These are phyloP conservation scores for Annulohypoxylon bovei DNA, from an alignment of 495 filamentous ascomycete genomes.

Conservation along the genomic window DNA sequence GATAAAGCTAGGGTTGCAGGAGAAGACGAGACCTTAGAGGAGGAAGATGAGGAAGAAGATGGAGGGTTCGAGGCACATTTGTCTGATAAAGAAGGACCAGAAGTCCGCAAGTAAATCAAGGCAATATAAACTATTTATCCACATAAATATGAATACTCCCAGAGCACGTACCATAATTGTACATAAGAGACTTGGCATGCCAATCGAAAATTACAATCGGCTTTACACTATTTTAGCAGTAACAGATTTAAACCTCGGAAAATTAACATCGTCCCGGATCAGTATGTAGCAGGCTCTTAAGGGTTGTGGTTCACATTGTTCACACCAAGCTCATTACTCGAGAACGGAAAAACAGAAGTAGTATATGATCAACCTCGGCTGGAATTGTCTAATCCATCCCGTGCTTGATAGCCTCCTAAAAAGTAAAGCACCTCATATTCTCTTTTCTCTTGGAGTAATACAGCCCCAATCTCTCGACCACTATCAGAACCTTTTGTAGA, in stretches of 20 bases:
- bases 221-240: background rate
- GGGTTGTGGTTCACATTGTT: conserved; percentile 36
- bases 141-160: background rate
- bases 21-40: conserved; percentile 16
- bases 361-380: conserved; percentile 61
- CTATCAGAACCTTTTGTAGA: conserved; percentile 61
- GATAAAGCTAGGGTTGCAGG: conserved; percentile 36
- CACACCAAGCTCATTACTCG: conserved; percentile 39
- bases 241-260: background rate
- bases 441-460: conserved; percentile 53
- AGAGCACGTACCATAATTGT: background rate
- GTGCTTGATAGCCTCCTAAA: conserved; percentile 54
- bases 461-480: conserved; percentile 58
- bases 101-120: background rate
- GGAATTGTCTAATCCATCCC: conserved; percentile 57
- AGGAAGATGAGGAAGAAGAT: background rate
- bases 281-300: conserved; percentile 19
- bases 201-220: background rate
- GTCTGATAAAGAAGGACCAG: background rate
- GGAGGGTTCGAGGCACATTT: background rate
- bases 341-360: conserved; percentile 45
- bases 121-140: background rate
- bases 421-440: conserved; percentile 56
- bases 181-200: background rate
- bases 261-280: conserved; percentile 28